Base-by-base conservation (phyloP, 1,284 basidiomycete species). In the Fomitopsis palustris region DNA sequence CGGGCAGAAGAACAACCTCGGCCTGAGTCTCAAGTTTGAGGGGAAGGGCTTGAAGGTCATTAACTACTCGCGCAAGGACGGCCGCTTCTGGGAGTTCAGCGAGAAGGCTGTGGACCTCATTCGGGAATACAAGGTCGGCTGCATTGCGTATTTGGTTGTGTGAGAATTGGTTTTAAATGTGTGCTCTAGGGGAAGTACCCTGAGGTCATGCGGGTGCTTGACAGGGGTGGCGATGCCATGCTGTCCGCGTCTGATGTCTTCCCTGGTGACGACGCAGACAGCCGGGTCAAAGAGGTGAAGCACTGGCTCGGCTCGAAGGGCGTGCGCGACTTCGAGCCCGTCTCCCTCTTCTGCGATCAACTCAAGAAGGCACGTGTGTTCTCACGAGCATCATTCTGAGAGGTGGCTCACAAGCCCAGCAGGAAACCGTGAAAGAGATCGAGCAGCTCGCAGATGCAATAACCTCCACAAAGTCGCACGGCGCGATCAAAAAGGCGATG, bases 1-100 rank as follows among this genome's bases (percentile, higher is more conserved):
- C 65, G 84, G 84, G n/a, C 79, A 82, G 66, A 98, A 97, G 77
- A 83, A 82, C 60, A 98, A 99, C 71, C 79, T 99, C 33, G 97
- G 97, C 4, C 81, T 99, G 23, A 93, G 92, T 69, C 83, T 99
- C 67, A 99, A 99, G 74, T 99, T 98, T 63, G 97, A 99, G 72
- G 93, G 87, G 23, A 98, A 97, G 76, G 85, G 88, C n/a, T 76
- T 96, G 68, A 99, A 99, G 76, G 97, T 99, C 1, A 82, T 98
- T 38, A 93, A 94, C 61, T 98, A 97, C 74, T 92, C 95, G 27
- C 83, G 87, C 64, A 96, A 97, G 75, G 85, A 88, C 31, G 88
- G 87, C 17, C 78, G 85, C 17, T 83, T 87, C 45, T 99, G 97
- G 97, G 96, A 99, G 73, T 99, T 91, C 71, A 97, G 93, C 65